phyloP scores from a whole-genome alignment of 1,284 basidiomycete genomes.

The Leccinum ponderosum region DNA sequence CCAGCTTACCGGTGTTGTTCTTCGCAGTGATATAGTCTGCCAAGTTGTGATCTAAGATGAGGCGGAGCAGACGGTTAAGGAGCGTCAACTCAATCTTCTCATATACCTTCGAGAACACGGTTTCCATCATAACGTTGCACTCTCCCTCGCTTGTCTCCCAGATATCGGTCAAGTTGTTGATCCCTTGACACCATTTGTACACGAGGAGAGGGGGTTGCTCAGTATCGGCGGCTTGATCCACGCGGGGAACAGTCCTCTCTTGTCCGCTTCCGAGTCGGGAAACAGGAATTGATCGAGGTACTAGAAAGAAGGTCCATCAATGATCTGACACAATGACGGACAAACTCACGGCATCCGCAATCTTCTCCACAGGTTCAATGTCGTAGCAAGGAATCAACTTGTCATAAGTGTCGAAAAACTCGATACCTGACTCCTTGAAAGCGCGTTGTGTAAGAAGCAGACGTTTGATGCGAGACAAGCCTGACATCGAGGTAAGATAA shows the following conservation, averaged over 20 bases:
- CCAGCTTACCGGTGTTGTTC: constrained; percentile 78
- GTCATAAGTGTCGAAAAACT: constrained; percentile 94
- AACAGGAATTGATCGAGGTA: constrained; percentile 92
- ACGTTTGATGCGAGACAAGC: constrained; percentile 94
- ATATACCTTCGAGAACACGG: constrained; percentile 82
- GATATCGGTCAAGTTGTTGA: constrained; percentile 91
- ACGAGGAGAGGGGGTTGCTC: constrained; percentile 95
- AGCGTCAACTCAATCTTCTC: constrained; percentile 97
- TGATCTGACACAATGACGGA: neutral
- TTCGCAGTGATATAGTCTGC: constrained; percentile 98
- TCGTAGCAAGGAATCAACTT: constrained; percentile 98
- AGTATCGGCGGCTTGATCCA: constrained; percentile 99
- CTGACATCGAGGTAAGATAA: constrained; percentile 33
- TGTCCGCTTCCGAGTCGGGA: constrained; percentile 95
- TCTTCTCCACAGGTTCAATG: constrained; percentile 98
- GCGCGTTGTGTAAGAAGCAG: constrained; percentile 93
- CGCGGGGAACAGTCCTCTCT: constrained; percentile 92
- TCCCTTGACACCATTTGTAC: constrained; percentile 97
- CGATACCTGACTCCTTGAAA: constrained; percentile 97
- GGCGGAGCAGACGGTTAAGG: constrained; percentile 88
- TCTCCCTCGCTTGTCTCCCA: constrained; percentile 98
- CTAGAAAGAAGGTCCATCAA: constrained; percentile 34
- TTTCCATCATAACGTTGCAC: constrained; percentile 81
- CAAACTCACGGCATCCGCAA: constrained; percentile 82
- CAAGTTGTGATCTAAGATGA: constrained; percentile 96